These are phyloP conservation scores for Cyamopsis tetragonoloba DNA, from an alignment of 306 rosid species.

Conservation along the genomic window DNA sequence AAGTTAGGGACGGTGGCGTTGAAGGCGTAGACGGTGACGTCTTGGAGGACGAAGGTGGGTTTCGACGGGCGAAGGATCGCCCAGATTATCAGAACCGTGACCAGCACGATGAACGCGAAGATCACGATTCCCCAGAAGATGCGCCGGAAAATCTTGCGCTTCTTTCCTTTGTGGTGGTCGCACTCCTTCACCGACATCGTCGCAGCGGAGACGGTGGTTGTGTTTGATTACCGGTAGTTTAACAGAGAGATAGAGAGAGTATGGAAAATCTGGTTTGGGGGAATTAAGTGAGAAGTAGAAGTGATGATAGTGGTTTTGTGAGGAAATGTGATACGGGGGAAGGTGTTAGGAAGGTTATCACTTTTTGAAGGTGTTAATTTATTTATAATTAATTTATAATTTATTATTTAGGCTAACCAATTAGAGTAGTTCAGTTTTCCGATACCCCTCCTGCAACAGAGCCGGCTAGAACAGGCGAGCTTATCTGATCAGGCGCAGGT, in stretches of 20 bases:
- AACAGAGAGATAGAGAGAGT: neutral
- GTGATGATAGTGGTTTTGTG: neutral
- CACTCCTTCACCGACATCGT: slow-evolving; percentile 62
- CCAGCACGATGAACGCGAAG: slow-evolving; percentile 55
- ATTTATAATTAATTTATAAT: no score
- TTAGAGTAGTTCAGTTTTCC: no score
- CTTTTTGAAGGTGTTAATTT: slow-evolving; percentile 4
- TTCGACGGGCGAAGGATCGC: slow-evolving; percentile 67
- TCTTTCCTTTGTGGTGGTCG: slow-evolving; percentile 40
- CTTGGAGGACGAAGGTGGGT: slow-evolving; percentile 83
- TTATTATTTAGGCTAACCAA: no score
- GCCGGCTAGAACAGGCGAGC: no score
- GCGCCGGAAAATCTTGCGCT: slow-evolving; percentile 11
- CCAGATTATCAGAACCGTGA: slow-evolving; percentile 66
- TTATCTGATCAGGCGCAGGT: no score
- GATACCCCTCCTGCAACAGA: no score
- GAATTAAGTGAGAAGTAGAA: neutral
- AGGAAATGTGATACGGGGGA: neutral
- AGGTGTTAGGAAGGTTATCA: neutral
- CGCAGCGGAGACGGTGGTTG: neutral
- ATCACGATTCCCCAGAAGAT: slow-evolving; percentile 40
- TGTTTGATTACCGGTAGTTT: neutral
- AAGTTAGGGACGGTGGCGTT: slow-evolving; percentile 71
- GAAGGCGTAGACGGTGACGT: slow-evolving; percentile 89
- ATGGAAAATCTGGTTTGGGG: neutral